Base-by-base conservation (phyloP, 2,329 filamentous ascomycete genomes). In the Phyllosticta capitalensis region DNA sequence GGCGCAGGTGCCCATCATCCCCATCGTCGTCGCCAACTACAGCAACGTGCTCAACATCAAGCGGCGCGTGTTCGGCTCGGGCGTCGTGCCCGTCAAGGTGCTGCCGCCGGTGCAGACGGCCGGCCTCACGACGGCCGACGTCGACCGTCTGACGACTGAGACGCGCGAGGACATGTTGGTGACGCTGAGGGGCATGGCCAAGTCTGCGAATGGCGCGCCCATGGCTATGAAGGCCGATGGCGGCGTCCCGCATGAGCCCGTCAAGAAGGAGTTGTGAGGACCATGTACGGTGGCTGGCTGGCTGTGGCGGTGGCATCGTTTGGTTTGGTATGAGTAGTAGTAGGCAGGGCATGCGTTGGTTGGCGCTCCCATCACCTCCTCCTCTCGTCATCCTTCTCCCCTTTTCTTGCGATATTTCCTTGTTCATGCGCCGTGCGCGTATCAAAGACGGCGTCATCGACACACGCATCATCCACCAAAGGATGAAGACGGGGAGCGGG, bases 1-100 rank as follows among this genome's bases (percentile, higher is more conserved):
- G 79, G 92, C 92, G 1, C 88, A 90, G 65, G 94, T 96, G 5
- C 92, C 92, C 24, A 89, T 99, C 67, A 87, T 99, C 3, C 94
- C 94, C 0, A 82, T 95, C 38, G 78, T 79, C 2, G 72, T 74
- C n/a, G 78, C 76, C 20, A 80, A 80, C 65, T 81, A 81, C 66
- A 71, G 66, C 62, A 72, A 79, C 61, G 70, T 81, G 2, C 62
- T 80, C 33, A 75, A 77, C 61, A 65, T 78, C 19, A 76, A 76
- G 71, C 69, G 65, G 63, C 74, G 72, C 68, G 66, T 67, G 5
- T 77, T 79, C 61, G 63, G 63, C 17, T 68, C 71, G 2, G 78
- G 78, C 5, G 67, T 66, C 0, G 71, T 97, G 62, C 88, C 89
- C 12, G 79, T 74, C 7, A 71, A 67, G 28, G 64, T 74, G 1